phyloP scores from a whole-genome alignment of 305 asterid genomes.

The Lippia alba region DNA sequence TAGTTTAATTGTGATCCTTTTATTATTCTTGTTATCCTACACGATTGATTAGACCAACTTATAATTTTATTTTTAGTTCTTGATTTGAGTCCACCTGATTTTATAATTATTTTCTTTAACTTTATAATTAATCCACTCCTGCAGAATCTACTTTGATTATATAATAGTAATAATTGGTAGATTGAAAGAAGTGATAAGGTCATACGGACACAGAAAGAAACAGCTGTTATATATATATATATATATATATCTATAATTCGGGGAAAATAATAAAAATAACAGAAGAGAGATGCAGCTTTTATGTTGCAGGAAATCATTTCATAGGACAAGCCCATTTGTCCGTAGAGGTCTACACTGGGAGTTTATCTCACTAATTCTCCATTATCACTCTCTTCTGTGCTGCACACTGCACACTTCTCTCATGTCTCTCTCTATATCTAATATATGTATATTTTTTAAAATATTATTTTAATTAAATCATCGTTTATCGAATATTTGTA shows the following conservation, averaged over 20 bases:
- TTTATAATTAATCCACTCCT: too few species aligned
- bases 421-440: too few species aligned
- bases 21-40: too few species aligned
- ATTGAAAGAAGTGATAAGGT: neutral
- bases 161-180: neutral
- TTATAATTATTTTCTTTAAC: too few species aligned
- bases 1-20: too few species aligned
- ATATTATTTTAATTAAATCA: too few species aligned
- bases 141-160: neutral
- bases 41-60: too few species aligned
- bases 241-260: slow-evolving; percentile 1
- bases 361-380: slow-evolving; percentile 4
- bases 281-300: slow-evolving; percentile 35
- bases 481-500: too few species aligned
- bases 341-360: slow-evolving; percentile 39
- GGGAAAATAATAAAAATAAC: slow-evolving; percentile 16
- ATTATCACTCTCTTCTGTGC: neutral
- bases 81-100: too few species aligned
- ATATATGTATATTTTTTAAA: too few species aligned
- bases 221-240: neutral
- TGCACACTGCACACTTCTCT: too few species aligned
- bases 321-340: slow-evolving; percentile 64
- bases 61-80: too few species aligned
- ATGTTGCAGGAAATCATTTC: slow-evolving; percentile 41
- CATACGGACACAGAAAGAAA: neutral